Evolutionary conservation across 2,329 filamentous ascomycete species (phyloP).

Genomic region (Phaeosphaeria sp.): DNA sequence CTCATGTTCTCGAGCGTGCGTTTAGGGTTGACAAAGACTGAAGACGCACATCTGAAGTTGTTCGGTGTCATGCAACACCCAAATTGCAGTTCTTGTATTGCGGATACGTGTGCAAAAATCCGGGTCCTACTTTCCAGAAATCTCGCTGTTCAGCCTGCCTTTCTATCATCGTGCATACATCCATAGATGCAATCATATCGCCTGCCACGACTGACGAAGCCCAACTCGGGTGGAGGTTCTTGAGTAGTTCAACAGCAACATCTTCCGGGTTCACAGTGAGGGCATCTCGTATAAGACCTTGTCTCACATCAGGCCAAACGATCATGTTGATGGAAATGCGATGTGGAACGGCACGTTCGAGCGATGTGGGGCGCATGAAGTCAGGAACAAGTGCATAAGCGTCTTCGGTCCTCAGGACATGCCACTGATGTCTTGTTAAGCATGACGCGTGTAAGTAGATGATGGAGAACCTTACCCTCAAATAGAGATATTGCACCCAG

Average conservation of each 20-base stretch:
- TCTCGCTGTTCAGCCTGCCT: not conserved
- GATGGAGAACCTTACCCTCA: not conserved
- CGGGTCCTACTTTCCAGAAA: not conserved
- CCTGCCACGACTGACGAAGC: not conserved
- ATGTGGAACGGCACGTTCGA: not conserved
- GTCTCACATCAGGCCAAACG: not conserved
- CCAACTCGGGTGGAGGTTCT: not conserved
- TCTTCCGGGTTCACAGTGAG: not conserved
- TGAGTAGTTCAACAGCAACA: not conserved
- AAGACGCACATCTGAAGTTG: not conserved
- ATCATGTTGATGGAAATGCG: slow-evolving; percentile 1
- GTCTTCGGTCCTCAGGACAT: not conserved
- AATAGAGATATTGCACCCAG: not conserved
- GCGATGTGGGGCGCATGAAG: not conserved
- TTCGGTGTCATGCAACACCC: not conserved
- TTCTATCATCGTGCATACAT: not conserved
- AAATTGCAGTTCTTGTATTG: not conserved
- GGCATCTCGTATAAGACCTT: not conserved
- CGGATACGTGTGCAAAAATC: not conserved
- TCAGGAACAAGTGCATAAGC: not conserved
- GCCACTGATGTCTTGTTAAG: not conserved
- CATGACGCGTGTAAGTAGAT: not conserved
- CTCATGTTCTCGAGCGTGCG: not conserved
- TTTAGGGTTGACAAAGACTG: not conserved
- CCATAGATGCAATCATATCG: not conserved